Evolutionary conservation across 257 asterid genomes (phyloP), one percentile per base, ranked within the genome.

Genomic region (Solanum peruvianum): DNA sequence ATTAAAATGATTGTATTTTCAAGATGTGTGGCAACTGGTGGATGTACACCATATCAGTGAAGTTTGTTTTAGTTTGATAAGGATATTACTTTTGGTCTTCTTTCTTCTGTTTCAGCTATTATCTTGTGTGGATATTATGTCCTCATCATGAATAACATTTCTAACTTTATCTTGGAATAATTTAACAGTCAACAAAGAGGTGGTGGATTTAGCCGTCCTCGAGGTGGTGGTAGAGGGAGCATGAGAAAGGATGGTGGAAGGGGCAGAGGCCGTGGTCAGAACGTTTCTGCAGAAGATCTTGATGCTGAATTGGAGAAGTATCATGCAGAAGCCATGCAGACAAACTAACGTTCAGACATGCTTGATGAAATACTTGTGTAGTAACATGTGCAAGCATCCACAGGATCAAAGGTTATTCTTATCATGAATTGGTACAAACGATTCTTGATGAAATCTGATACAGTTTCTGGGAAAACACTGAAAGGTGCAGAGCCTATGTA

Each of bases 251-350:
- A 91, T 41, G 93, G 91, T 85, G 94, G 94, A 84, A 82, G 89
- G 77, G 94, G 94, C 80, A 89, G 95, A 88, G 93, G 90, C 58
- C 94, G 87, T 16, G 90, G 82, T 87, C 95, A 91, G 88, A 92
- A 92, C 49, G 52, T 93, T 88, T 93, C 98, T 70, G 95, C 95
- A n/a, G 95, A 94, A 75, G 96, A 91, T 90, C 92, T 94, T 78
- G 98, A 93, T 90, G 94, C 96, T 87, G 96, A 94, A 77, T 87
- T 94, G 88, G 98, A 93, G 42, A 93, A 89, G 87, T 94, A 94
- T 87, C 96, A 90, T 76, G 90, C 93, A 25, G 92, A 86, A 87
- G 92, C 98, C 49, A 94, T 92, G 94, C 87, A 93, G 90, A 89
- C 90, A 41, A 91, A 86, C 87, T 93, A 82, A 89, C 20, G 47